Conservation (phyloP, 2,329 filamentous ascomycete species). For the Penicillium sp. region DNA sequence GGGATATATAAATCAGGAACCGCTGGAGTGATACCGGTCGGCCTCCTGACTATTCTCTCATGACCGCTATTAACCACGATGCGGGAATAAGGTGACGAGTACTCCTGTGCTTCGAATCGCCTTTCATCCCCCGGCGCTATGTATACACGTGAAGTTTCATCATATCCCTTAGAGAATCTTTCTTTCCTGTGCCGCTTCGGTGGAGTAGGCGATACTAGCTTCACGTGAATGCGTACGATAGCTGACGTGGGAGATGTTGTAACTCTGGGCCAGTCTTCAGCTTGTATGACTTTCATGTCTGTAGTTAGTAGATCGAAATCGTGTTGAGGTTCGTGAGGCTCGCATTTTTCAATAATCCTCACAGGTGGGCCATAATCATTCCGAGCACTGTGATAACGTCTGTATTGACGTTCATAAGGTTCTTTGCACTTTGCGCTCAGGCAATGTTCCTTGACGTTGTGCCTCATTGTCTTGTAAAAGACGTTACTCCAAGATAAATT, state of each 20-base stretch:
- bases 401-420: too few relatives aligned
- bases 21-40: not conserved
- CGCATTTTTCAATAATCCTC: not conserved
- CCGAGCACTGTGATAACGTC: too few relatives aligned
- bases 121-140: too few relatives aligned
- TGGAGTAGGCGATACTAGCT: not conserved
- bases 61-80: not conserved
- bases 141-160: not conserved
- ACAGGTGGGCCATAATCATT: too few relatives aligned
- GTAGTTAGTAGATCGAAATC: not conserved
- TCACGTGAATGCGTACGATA: not conserved
- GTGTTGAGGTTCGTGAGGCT: too few relatives aligned
- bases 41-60: too few relatives aligned
- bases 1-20: not conserved
- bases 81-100: not conserved
- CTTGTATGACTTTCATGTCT: not conserved
- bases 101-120: not conserved
- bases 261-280: not conserved
- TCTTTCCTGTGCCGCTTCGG: not conserved
- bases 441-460: not conserved
- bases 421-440: not conserved
- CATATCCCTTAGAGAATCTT: not conserved
- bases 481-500: not conserved
- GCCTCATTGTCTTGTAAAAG: not conserved
- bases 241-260: not conserved